phyloP scores from a whole-genome alignment of 169 alveolate genomes.

The Cryptosporidium sp. region DNA sequence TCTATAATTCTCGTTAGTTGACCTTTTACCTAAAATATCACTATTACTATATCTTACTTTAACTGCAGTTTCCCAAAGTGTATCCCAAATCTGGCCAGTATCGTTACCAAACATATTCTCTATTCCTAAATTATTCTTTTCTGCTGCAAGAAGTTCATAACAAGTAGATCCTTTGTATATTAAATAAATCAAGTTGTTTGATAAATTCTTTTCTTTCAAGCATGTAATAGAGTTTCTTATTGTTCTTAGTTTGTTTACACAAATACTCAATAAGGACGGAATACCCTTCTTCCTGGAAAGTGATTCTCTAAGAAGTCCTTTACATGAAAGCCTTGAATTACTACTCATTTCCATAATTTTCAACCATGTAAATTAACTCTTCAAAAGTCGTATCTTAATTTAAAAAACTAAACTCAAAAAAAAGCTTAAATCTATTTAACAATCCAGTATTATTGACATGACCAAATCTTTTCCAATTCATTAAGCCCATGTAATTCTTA shows the following conservation, averaged over 20 bases:
- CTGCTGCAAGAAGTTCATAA: slow-evolving; percentile 43
- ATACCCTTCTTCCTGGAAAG: background rate
- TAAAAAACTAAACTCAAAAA: background rate
- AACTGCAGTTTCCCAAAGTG: slow-evolving; percentile 66
- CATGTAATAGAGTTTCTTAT: slow-evolving; percentile 30
- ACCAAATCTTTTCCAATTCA: background rate
- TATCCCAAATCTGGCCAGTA: slow-evolving; percentile 37
- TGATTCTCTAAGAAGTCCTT: slow-evolving; percentile 60
- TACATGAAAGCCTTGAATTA: slow-evolving; percentile 41
- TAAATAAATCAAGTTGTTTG: slow-evolving; percentile 18
- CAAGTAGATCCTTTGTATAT: slow-evolving; percentile 54
- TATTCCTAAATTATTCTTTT: slow-evolving; percentile 46
- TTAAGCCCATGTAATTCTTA: background rate
- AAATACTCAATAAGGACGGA: slow-evolving; percentile 19
- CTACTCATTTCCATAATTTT: background rate
- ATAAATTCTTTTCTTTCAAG: slow-evolving; percentile 6
- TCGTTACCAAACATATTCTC: slow-evolving; percentile 27
- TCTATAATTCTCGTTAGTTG: slow-evolving; percentile 23
- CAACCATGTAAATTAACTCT: background rate
- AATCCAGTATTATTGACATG: background rate
- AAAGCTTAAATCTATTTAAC: background rate
- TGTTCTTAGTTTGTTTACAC: slow-evolving; percentile 43
- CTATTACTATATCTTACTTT: slow-evolving; percentile 25
- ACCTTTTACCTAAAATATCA: background rate
- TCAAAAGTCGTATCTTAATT: background rate